Evolutionary conservation across 2,329 filamentous ascomycete genomes (phyloP).

Genomic region (Phyllosticta citrichinensis): DNA sequence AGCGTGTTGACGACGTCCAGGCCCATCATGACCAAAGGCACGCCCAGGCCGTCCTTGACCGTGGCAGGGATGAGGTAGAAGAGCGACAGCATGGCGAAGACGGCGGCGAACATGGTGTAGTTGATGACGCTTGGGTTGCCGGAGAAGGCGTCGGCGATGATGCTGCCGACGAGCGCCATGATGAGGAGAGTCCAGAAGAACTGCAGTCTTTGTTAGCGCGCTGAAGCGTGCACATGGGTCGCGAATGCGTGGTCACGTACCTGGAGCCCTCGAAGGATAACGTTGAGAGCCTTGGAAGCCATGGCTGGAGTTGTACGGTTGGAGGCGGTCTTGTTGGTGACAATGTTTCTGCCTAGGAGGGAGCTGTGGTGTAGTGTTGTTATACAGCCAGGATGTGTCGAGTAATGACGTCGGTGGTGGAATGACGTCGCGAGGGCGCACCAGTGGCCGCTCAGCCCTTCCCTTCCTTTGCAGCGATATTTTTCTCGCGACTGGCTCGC

Average conservation of each 20-base stretch:
- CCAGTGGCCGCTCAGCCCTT: not conserved
- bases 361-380: not conserved
- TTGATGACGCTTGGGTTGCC: constrained; percentile 49
- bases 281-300: constrained; percentile 31
- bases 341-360: not conserved
- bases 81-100: constrained; percentile 54
- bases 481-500: not conserved
- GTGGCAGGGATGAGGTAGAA: constrained; percentile 52
- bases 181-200: constrained; percentile 51
- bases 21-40: constrained; percentile 44
- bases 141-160: constrained; percentile 43
- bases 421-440: constrained; percentile 1
- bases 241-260: constrained; percentile 19
- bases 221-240: not conserved
- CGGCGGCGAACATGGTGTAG: constrained; percentile 59
- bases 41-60: constrained; percentile 43
- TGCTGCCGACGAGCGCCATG: constrained; percentile 53
- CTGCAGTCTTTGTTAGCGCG: constrained; percentile 26
- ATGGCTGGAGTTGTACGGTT: constrained; percentile 17
- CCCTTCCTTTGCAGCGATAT: not conserved
- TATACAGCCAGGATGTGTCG: not conserved
- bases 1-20: constrained; percentile 52
- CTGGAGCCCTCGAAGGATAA: constrained; percentile 33
- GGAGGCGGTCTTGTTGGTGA: not conserved
- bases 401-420: constrained; percentile 4